Evolutionary conservation across 1,139 yeast species (phyloP).

Genomic region (Yamadazyma atlantica): DNA sequence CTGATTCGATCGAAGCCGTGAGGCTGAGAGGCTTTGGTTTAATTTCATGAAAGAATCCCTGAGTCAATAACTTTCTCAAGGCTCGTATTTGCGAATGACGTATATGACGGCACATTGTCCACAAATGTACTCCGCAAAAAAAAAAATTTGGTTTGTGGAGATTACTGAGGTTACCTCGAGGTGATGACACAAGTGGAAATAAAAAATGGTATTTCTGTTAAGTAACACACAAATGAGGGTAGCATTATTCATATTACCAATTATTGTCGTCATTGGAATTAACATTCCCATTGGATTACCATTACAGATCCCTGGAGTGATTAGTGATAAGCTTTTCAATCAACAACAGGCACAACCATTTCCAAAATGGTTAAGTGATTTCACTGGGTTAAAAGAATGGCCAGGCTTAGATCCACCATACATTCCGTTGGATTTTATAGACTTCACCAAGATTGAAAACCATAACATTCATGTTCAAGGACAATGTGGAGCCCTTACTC

Average conservation of each 20-base stretch:
- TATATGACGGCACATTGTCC: too few species aligned
- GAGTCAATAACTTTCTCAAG: too few species aligned
- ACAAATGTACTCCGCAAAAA: conserved; percentile 6
- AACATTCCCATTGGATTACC: conserved; percentile 6
- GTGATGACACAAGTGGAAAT: neutral
- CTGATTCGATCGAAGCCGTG: too few species aligned
- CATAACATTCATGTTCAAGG: conserved; percentile 56
- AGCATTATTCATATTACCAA: conserved; percentile 1
- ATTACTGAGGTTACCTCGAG: neutral
- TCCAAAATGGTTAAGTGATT: conserved; percentile 75
- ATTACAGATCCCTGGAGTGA: conserved; percentile 1
- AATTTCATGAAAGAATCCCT: too few species aligned
- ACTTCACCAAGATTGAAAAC: conserved; percentile 50
- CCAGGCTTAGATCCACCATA: conserved; percentile 87
- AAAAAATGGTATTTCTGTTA: neutral
- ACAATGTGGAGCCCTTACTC: conserved; percentile 47
- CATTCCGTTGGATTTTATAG: conserved; percentile 72
- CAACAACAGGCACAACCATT: conserved; percentile 39
- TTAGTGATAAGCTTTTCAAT: neutral
- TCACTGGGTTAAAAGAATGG: conserved; percentile 77
- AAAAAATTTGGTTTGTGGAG: conserved; percentile 1
- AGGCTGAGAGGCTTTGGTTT: too few species aligned
- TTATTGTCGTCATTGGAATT: conserved; percentile 4
- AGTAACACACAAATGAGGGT: conserved; percentile 3
- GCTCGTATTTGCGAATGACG: too few species aligned